Percentiles rank a stretch among this genome's conserved stretches.
Conservation (phyloP, 2,329 filamentous ascomycete species). For the Colletotrichum tropicicola region DNA sequence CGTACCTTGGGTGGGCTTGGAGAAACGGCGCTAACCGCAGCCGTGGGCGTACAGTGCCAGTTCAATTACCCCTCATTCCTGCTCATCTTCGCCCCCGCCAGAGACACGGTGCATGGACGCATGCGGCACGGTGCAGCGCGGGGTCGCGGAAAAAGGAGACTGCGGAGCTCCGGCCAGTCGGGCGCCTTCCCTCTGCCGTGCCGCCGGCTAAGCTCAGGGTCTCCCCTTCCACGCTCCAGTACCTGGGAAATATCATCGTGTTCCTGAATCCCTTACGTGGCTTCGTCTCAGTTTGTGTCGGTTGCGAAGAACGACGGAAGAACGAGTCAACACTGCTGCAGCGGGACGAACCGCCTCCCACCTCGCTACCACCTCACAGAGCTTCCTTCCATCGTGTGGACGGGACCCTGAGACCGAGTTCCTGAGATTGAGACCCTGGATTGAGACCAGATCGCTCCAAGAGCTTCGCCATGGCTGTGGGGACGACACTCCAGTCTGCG, state of each 20-base stretch:
- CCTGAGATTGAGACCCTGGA: neutral
- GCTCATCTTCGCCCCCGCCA: neutral
- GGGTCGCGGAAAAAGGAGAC: conserved; percentile 26
- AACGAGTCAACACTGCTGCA: neutral
- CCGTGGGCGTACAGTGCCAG: conserved; percentile 17
- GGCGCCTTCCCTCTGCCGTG: conserved; percentile 7
- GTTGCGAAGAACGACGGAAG: too few species aligned
- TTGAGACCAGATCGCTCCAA: neutral
- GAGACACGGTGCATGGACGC: neutral
- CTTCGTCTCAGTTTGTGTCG: too few species aligned
- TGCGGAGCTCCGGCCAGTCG: conserved; percentile 19
- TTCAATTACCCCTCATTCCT: conserved; percentile 21
- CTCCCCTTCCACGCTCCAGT: neutral
- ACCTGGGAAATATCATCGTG: neutral
- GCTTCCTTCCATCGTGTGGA: too few species aligned
- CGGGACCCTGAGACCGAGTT: neutral
- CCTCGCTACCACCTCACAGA: neutral
- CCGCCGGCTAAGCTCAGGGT: conserved; percentile 10
- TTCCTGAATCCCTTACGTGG: too few species aligned
- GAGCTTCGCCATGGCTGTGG: neutral
- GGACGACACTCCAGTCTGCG: neutral
- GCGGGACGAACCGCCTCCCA: neutral
- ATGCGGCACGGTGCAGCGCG: neutral
- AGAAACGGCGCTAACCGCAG: too few species aligned
- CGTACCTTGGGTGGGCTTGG: neutral